Conservation (phyloP, 2,329 filamentous ascomycete genomes). For the Pochonia chlamydosporia region DNA sequence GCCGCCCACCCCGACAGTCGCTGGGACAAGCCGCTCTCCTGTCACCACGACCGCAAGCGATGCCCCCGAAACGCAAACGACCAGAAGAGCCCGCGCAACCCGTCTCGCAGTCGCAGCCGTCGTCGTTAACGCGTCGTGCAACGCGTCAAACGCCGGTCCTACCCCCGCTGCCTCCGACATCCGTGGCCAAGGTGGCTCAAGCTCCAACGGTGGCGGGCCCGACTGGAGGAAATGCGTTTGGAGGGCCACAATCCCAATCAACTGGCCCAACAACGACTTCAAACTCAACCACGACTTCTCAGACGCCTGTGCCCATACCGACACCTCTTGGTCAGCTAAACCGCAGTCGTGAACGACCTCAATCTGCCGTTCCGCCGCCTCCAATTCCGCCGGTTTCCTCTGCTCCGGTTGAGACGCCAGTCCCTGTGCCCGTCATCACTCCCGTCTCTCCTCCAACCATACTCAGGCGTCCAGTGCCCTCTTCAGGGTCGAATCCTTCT, state of each 20-base stretch:
- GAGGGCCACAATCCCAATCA: constrained; percentile 1
- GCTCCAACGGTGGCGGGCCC: constrained; percentile 5
- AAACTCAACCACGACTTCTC: constrained; percentile 10
- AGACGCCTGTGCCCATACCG: constrained; percentile 13
- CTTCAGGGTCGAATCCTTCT: not conserved
- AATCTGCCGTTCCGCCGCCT: not conserved
- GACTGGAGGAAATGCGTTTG: not conserved
- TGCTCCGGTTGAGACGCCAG: constrained; percentile 4
- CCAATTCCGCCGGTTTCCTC: constrained; percentile 1
- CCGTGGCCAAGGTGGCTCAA: constrained; percentile 7
- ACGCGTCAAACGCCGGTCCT: constrained; percentile 33
- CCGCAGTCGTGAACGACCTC: constrained; percentile 14
- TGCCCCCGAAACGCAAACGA: constrained; percentile 33
- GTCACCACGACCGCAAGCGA: constrained; percentile 12
- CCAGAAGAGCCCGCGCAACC: constrained; percentile 19
- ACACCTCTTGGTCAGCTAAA: constrained; percentile 15
- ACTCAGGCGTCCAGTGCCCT: not conserved
- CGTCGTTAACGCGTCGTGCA: constrained; percentile 27
- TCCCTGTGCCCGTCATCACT: constrained; percentile 2
- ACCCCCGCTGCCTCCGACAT: constrained; percentile 19
- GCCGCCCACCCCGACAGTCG: not conserved
- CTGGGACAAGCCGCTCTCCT: not conserved
- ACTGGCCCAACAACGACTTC: constrained; percentile 2
- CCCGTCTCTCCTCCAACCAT: constrained; percentile 3
- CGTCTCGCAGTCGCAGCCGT: constrained; percentile 12